Evolutionary conservation across 495 filamentous ascomycete species (phyloP).

Genomic region (Tuber umbilicatum): DNA sequence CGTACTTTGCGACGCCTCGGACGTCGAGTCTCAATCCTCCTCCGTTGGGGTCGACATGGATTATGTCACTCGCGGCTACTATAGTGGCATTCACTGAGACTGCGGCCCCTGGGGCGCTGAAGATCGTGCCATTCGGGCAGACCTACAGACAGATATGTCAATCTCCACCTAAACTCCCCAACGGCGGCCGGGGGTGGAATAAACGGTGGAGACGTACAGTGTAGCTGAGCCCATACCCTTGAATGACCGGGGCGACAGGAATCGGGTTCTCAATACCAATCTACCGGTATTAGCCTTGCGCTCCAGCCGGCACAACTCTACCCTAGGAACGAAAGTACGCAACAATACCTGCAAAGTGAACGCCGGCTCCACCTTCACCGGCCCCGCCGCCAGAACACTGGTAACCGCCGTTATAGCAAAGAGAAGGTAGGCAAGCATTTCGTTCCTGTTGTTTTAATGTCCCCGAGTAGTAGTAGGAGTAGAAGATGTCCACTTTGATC

Average conservation of each 20-base stretch:
- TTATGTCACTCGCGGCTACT: not conserved
- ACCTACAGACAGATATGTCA: not conserved
- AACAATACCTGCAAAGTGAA: not conserved
- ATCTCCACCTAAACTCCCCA: not conserved
- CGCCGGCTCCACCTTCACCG: not conserved
- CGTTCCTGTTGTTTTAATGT: not conserved
- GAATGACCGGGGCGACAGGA: not conserved
- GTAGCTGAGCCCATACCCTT: not conserved
- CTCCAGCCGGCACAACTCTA: not conserved
- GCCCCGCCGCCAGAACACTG: not conserved
- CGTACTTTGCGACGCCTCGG: not conserved
- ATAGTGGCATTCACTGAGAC: not conserved
- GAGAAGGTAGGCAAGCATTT: not conserved
- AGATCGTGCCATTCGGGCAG: not conserved
- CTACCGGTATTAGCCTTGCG: not conserved
- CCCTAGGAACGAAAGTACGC: not conserved
- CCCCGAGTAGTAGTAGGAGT: not conserved
- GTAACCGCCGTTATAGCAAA: not conserved
- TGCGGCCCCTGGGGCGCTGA: not conserved
- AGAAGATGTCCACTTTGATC: not conserved
- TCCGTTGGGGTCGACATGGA: not conserved
- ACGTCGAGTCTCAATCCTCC: not conserved
- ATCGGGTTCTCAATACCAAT: not conserved
- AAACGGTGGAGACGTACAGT: not conserved
- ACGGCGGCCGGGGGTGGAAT: not conserved